Evolutionary conservation across 176 grass and related monocot genomes (phyloP).

Genomic region (Saccharum officinarum): DNA sequence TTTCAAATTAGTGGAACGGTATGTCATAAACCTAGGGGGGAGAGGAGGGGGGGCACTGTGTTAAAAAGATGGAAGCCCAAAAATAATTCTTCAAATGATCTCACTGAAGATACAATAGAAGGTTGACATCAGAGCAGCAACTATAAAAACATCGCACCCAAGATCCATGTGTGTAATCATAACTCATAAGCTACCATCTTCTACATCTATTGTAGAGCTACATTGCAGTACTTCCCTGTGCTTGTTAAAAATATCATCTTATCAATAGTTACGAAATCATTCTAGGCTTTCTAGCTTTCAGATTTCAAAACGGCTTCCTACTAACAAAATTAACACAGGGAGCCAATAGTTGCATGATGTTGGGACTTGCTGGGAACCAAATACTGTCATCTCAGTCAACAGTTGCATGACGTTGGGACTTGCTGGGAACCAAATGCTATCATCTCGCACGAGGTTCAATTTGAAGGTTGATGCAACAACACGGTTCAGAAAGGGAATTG

Average conservation of each 20-base stretch:
- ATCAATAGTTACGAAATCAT: neutral
- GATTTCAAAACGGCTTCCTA: neutral
- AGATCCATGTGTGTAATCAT: neutral
- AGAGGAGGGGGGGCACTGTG: neutral
- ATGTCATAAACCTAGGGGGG: neutral
- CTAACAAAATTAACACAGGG: neutral
- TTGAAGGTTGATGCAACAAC: neutral
- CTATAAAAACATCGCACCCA: neutral
- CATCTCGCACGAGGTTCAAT: neutral
- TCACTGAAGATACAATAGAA: neutral
- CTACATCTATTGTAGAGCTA: neutral
- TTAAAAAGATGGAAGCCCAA: neutral
- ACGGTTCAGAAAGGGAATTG: neutral
- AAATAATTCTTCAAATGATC: neutral
- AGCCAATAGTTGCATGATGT: neutral
- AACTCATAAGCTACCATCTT: neutral
- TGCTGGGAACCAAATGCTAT: neutral
- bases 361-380: neutral
- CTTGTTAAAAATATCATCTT: neutral
- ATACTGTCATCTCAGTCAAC: neutral
- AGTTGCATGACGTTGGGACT: neutral
- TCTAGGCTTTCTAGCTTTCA: neutral
- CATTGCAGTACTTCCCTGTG: neutral
- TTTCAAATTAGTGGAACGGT: neutral
- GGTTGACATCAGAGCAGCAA: neutral